Evolutionary conservation across 257 asterid genomes (phyloP), one percentile per base, ranked within the genome.

Genomic region (Solanum medicagineum): DNA sequence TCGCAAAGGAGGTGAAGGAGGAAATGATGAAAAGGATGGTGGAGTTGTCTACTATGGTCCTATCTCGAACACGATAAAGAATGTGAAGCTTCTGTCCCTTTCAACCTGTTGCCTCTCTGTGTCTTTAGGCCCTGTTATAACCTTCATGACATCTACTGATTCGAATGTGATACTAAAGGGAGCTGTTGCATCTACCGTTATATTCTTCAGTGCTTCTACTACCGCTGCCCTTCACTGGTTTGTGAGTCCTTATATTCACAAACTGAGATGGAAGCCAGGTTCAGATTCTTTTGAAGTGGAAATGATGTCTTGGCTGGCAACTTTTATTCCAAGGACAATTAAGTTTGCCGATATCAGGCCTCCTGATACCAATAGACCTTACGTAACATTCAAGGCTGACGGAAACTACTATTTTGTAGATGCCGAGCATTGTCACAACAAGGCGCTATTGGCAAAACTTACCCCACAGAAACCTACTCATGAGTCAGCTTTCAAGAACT

Each of bases 151-250:
- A 51, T 92, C 98, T 47, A 92, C 93, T 0, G 97, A 85, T 89
- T 87, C 92, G 87, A 94, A 97, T 19, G 95, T 97, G 63, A 91
- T 97, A 84, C 85, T 97, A 45, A 97, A 94, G 88, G 98, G 98
- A 7, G 99, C 97, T n/a, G 97, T 97, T 85, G 99, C 98, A 44
- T 94, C 98, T 47, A 80, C 98, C 0, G 96, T 95, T 42, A 93
- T 97, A 83, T 92, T 97, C 91, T 54, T 95, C 6, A 94, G 98
- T 84, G 99, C 98, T 87, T 88, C 98, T 5, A 94, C 99, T 1
- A 97, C 98, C 15, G 96, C 89, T 2, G 98, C 91, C 54, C 97
- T 97, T 84, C 98, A 97, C 90, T 97, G 99, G 99, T 97, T 95
- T 26, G 97, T 94, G 85, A 94, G 96, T 91, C 99, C 99, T 44